A percentile compares a stretch with the other conserved stretches of the same genome.
Evolutionary conservation across 2,329 filamentous ascomycete species (phyloP).

Genomic region (Neonectria punicea): DNA sequence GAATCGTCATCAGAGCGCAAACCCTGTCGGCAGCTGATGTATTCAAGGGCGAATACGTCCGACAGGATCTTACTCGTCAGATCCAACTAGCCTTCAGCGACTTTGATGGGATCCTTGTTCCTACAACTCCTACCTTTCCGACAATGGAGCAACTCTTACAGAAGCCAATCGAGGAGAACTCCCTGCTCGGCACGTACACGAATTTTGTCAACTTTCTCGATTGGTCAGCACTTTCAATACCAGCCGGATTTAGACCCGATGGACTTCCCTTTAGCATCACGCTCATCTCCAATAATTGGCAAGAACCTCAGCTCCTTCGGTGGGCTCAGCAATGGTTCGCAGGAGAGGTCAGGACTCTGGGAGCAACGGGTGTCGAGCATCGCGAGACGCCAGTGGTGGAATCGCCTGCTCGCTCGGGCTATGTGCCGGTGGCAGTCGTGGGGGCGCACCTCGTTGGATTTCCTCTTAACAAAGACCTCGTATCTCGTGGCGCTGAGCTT

Average conservation of each 20-base stretch:
- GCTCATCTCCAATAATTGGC: constrained; percentile 50
- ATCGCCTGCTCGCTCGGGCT: not conserved
- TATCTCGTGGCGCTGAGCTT: constrained; percentile 44
- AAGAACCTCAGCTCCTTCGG: constrained; percentile 45
- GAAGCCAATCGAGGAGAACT: constrained; percentile 65
- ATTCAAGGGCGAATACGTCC: constrained; percentile 53
- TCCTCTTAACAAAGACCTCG: constrained; percentile 48
- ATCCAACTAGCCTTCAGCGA: constrained; percentile 52
- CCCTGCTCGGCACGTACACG: constrained; percentile 64
- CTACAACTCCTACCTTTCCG: constrained; percentile 64
- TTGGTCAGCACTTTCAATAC: constrained; percentile 63
- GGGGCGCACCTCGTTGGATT: constrained; percentile 50
- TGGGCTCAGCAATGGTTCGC: constrained; percentile 46
- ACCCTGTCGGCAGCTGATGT: constrained; percentile 57
- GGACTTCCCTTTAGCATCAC: constrained; percentile 53
- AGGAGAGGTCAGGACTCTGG: constrained; percentile 35
- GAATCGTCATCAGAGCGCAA: constrained; percentile 51
- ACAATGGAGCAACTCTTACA: constrained; percentile 61
- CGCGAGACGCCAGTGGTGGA: constrained; percentile 3
- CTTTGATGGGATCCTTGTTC: constrained; percentile 64
- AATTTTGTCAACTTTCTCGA: constrained; percentile 72
- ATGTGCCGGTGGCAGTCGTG: constrained; percentile 46
- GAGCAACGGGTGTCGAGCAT: constrained; percentile 40
- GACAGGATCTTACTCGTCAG: constrained; percentile 52
- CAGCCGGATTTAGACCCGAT: constrained; percentile 55